Evolutionary conservation across 257 asterid genomes (phyloP), one percentile per base, ranked within the genome.

Genomic region (Solanum tarijense): DNA sequence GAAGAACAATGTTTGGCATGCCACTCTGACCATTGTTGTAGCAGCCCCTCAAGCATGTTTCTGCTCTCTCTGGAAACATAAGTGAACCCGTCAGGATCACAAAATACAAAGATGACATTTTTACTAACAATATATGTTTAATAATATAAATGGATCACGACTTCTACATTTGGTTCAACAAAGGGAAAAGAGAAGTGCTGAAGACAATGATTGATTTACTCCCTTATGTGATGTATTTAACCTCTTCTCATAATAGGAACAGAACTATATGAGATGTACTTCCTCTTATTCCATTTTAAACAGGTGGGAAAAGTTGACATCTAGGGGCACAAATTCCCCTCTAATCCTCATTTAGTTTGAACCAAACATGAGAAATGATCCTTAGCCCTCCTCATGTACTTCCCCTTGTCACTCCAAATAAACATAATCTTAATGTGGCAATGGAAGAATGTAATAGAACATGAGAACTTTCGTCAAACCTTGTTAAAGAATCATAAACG

Each of bases 21-120:
- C 99, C 99, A 97, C 52, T 89, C 94, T 58, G 99, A 95, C 99
- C 99, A 97, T 86, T 93, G 92, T 89, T 91, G 97, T 84, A 97
- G 92, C 72, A 97, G 91, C 92, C 94, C 98, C 92, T 94, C 95
- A 41, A 96, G 98, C 93, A 94, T 96, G 90, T 90, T 94, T 89
- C 92, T 94, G 89, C 99, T 96, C 89, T 96, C 98, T 83, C 99
- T 97, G 96, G 58, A 86, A 92, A 89, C 87, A 66, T 85, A 46
- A 35, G 83, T 9, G 36, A 36, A 31, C 85, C 86, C 46, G 48
- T 72, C 35, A 68, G 84, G 89, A 39, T 71, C 46, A 72, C 62
- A 73, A 88, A 85, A 78, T 48, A 66, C 11, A 71, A 69, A 72
- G 36, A 14, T 86, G 48, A 18, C 66, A 36, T 38, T 82, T 29